Evolutionary conservation across 208 protist species (phyloP).

Genomic region (Balamuthia mandrillaris): DNA sequence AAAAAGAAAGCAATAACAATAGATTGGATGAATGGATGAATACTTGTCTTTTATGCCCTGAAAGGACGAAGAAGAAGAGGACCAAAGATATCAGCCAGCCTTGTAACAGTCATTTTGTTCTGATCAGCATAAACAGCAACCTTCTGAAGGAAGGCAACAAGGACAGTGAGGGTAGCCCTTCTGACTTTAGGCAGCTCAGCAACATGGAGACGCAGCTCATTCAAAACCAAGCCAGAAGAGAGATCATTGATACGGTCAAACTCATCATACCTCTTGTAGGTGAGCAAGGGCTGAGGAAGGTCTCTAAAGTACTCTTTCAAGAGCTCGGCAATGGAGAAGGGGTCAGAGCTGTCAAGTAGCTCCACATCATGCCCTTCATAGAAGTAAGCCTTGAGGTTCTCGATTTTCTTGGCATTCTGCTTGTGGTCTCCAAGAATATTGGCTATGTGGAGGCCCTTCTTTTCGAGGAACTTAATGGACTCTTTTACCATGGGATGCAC

Average conservation of each 20-base stretch:
- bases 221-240: not conserved
- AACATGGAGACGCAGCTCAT: not conserved
- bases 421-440: not conserved
- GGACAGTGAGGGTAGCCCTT: slow-evolving; percentile 20
- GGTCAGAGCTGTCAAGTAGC: not conserved
- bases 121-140: not conserved
- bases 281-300: slow-evolving; percentile 8
- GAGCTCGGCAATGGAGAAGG: slow-evolving; percentile 1
- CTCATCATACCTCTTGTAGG: slow-evolving; percentile 13
- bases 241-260: slow-evolving; percentile 10
- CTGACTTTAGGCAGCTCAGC: slow-evolving; percentile 32
- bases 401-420: not conserved
- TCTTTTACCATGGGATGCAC: slow-evolving; percentile 29
- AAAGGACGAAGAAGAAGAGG: slow-evolving; percentile 21
- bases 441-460: not conserved
- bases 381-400: slow-evolving; percentile 20
- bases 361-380: not conserved
- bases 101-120: not conserved
- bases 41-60: not conserved
- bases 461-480: not conserved
- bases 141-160: slow-evolving; percentile 27
- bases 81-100: slow-evolving; percentile 26
- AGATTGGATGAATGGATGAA: too few species aligned
- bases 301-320: slow-evolving; percentile 33
- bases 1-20: too few species aligned